Conservation (phyloP, 116 monocot genomes). For the Papilionanthe hybrid region DNA sequence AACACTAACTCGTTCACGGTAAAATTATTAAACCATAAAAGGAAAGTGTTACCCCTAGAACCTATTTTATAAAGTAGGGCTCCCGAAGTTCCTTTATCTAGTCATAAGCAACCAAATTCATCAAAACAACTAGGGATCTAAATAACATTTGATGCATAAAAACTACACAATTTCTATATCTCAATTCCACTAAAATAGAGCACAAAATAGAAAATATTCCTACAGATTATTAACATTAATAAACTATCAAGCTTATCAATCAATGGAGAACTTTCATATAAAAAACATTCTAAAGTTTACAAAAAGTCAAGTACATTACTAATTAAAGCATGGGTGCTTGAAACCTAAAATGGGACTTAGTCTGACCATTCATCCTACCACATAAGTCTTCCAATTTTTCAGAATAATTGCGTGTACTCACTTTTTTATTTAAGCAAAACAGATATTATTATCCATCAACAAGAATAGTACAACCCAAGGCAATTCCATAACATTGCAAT, state of each 20-base stretch:
- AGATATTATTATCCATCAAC: too few relatives aligned
- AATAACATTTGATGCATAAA: neutral
- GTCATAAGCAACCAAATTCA: neutral
- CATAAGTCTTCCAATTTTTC: too few relatives aligned
- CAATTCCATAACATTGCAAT: too few relatives aligned
- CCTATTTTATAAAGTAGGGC: neutral
- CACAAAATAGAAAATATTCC: neutral
- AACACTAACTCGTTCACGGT: neutral
- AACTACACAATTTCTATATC: neutral
- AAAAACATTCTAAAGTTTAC: neutral
- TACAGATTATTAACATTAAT: neutral
- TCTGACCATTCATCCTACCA: too few relatives aligned
- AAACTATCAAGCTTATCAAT: neutral
- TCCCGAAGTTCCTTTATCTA: neutral
- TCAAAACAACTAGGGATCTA: neutral
- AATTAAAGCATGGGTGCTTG: neutral
- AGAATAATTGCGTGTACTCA: too few relatives aligned
- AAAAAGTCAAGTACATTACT: neutral
- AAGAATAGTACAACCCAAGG: too few relatives aligned
- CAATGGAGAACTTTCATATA: neutral
- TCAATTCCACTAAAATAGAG: neutral
- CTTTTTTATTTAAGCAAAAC: too few relatives aligned
- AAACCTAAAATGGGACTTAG: too few relatives aligned
- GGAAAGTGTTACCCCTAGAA: neutral
- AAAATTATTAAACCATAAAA: neutral